Evolutionary conservation across 2,329 filamentous ascomycete species (phyloP), one percentile per base, ranked within the genome.

Genomic region (Thelonectria blattea): DNA sequence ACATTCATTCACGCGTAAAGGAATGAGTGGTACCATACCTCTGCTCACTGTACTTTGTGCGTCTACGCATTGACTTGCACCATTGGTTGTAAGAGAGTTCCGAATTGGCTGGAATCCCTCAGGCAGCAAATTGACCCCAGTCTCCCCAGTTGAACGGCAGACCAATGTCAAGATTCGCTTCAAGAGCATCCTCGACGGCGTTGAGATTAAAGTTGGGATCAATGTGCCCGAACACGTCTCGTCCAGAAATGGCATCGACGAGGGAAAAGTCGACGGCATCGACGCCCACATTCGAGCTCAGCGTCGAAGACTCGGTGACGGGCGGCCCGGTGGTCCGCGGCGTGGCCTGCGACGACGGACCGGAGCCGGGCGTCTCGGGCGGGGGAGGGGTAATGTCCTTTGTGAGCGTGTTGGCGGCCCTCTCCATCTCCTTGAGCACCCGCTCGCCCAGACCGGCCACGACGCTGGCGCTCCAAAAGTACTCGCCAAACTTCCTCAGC

Each of bases 381-480:
- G 68, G 70, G 15, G 65, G 56, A 7, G 73, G 73, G 14, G 72
- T 72, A 2, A 71, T 65, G 5, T 78, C 74, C 43, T 74, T 76
- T 1, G 75, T 73, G n/a, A 84, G 70, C 0, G 76, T 79, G 3
- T 76, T 80, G 0, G 81, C 81, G 0, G 83, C 81, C 46, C 83
- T 80, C 65, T 84, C 82, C 80, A 87, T 84, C 66, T 86, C 83
- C 49, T 77, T 77, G 41, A 86, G 68, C 0, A 87, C 83, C 9
- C 83, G 75, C 60, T 85, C 82, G 2, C 85, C 84, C 17, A 87
- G 76, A 0, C 79, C 78, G 0, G 82, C 82, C 24, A 86, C 84
- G 2, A 86, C 80, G 15, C 79, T 79, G 2, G 84, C 80, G 66
- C 82, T 85, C 77, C 82, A 85, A 70, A 85, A 89, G n/a, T 82